Base-by-base conservation (phyloP, 495 filamentous ascomycete species). In the Apodospora peruviana region DNA sequence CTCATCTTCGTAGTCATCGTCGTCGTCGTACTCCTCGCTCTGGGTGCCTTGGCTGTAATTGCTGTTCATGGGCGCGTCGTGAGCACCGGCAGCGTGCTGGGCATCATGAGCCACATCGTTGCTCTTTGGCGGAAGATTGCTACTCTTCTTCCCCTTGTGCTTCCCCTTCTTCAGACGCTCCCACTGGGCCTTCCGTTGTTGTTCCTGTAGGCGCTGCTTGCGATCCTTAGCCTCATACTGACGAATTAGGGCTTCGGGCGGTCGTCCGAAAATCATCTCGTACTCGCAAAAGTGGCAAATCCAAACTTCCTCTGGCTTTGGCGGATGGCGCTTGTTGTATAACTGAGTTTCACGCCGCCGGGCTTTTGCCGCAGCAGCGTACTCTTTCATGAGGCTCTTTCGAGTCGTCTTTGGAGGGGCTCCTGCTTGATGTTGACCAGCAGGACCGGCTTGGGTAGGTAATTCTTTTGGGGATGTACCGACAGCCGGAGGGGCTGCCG, bases 141-240 rank as follows among this genome's bases (percentile, higher is more conserved):
- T 86, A 7, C 77, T 79, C 37, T 79, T 82, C 64, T 76, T 80
- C 70, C 82, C 76, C 74, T 95, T 96, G 27, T 89, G 81, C 43
- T 87, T 86, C 61, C 94, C 95, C 82, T 91, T 90, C 73, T 95
- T 95, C 25, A 93, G 90, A 62, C 95, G 94, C 68, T 97, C 91
- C 43, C 96, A 68, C 37, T 96, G 74, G 22, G 91, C 77, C 48
- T 84, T 79, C 62, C 90, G 88, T 69, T 95, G 90, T 14, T 86
- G 86, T 52, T 89, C 71, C 40, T 84, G 78, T 62, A 89, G 86
- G 35, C 87, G 84, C 62, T 89, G 85, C 46, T 86, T 84, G 17
- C 89, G 82, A 62, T 96, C 91, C 62, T 95, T 96, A 66, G 91
- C 85, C 67, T 97, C 91, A 57, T 96, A 97, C 55, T 91, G 85